phyloP scores from a whole-genome alignment of 495 filamentous ascomycete species.

The Halenospora varia region DNA sequence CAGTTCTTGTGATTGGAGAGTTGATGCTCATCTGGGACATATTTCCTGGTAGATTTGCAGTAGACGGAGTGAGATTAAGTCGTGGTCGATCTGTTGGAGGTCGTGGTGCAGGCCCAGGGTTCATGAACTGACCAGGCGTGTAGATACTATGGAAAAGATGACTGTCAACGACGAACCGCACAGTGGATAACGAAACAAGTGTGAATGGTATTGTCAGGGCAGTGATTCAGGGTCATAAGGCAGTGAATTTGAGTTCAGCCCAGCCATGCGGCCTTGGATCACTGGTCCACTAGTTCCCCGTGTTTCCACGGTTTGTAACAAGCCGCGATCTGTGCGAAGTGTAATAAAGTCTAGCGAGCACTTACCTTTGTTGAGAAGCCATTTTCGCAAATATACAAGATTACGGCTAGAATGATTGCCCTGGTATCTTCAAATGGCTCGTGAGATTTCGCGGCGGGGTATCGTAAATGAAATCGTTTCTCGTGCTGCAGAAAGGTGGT shows the following conservation, averaged over 20 bases:
- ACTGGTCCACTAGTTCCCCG: conserved; percentile 1
- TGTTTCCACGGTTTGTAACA: conserved; percentile 20
- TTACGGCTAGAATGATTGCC: conserved; percentile 9
- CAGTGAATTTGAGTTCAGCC: conserved; percentile 6
- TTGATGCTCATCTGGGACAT: conserved; percentile 70
- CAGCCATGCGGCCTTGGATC: neutral
- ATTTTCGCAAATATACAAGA: conserved; percentile 17
- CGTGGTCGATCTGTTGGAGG: conserved; percentile 83
- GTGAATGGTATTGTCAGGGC: neutral
- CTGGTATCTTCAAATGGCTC: conserved; percentile 2
- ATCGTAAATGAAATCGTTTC: conserved; percentile 22
- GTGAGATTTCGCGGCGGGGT: conserved; percentile 19
- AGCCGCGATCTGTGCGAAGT: conserved; percentile 11
- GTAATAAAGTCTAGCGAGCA: neutral
- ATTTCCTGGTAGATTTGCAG: conserved; percentile 67
- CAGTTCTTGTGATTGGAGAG: conserved; percentile 51
- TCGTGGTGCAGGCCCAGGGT: conserved; percentile 88
- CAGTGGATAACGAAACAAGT: conserved; percentile 13
- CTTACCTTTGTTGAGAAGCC: conserved; percentile 25
- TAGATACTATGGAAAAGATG: conserved; percentile 47
- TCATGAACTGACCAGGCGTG: conserved; percentile 80
- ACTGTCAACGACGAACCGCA: conserved; percentile 15
- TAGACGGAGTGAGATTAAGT: conserved; percentile 68
- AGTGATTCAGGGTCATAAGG: neutral
- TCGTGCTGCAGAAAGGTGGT: conserved; percentile 9